These are phyloP conservation scores for Sclerotinia trifoliorum DNA, from an alignment of 2,329 filamentous ascomycete species.

Conservation along the genomic window DNA sequence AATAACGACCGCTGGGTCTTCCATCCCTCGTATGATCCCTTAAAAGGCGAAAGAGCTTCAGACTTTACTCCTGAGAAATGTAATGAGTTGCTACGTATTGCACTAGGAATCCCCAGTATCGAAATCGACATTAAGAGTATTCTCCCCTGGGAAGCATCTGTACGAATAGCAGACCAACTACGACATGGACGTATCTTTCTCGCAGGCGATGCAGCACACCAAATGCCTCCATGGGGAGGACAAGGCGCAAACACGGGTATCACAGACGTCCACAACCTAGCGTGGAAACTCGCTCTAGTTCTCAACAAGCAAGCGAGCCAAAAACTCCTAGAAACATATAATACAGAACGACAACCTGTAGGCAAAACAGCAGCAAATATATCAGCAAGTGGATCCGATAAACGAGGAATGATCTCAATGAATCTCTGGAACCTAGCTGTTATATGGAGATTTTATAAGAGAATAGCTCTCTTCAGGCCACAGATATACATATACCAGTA, in stretches of 20 bases:
- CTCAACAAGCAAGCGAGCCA: slow-evolving; percentile 31
- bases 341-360: slow-evolving; percentile 43
- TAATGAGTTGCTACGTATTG: slow-evolving; percentile 33
- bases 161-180: slow-evolving; percentile 37
- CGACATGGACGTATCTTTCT: slow-evolving; percentile 42
- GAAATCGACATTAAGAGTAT: slow-evolving; percentile 40
- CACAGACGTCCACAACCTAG: slow-evolving; percentile 45
- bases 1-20: slow-evolving; percentile 37
- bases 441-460: background rate
- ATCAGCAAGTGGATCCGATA: slow-evolving; percentile 22
- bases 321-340: slow-evolving; percentile 43
- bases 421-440: slow-evolving; percentile 9
- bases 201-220: slow-evolving; percentile 51
- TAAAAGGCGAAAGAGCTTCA: slow-evolving; percentile 28
- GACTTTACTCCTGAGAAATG: slow-evolving; percentile 32
- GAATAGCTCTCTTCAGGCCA: slow-evolving; percentile 22
- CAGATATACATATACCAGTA: slow-evolving; percentile 27
- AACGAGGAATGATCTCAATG: slow-evolving; percentile 23
- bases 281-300: slow-evolving; percentile 45
- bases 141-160: slow-evolving; percentile 40
- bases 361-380: slow-evolving; percentile 30
- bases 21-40: slow-evolving; percentile 33
- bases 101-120: slow-evolving; percentile 37
- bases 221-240: slow-evolving; percentile 48
- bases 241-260: slow-evolving; percentile 44